Base-by-base conservation (phyloP, 2,329 filamentous ascomycete species). In the Arthrobotrys musiformis region DNA sequence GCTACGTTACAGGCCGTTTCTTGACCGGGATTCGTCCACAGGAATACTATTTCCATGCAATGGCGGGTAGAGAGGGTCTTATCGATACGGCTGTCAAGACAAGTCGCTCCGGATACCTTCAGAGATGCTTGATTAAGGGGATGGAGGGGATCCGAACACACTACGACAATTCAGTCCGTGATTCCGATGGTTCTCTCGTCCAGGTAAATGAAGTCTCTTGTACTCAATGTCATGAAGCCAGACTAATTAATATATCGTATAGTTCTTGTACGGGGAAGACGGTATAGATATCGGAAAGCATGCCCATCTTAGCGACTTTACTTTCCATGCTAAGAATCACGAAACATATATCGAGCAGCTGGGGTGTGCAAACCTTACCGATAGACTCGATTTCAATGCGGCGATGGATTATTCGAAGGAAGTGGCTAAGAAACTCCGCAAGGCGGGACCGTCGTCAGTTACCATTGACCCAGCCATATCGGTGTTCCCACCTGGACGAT, bases 71-170 rank as follows among this genome's bases (percentile, higher is more conserved):
- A 85, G 96, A 99, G 87, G 95, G 95, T 86, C 86, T 99, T 79
- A 99, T 99, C 82, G 95, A 99, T 88, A 99, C 95, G 19, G 95
- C 95, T 79, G 95, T 99, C 83, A 99, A 99, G 85, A 99, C 95
- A 0, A 97, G 94, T 8, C 91, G 95, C 82, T 98, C 95, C 28
- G 96, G 95, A 77, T 99, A 99, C 82, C 86, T 99, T 62, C 95
- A 99, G 83, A 89, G 96, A 82, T 99, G 95, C 87, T 88, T 99
- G 79, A 96, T 99, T 85, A 99, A 99, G 86, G 95, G 95, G 78
- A 96, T 99, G 92, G 95, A 99, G 84, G 95, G 95, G 2, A 87
- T 98, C 48, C 91, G 90, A 81, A 93, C 97, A 1, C 90, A 94
- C 78, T 98, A 99, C 83, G 95, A 99, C 82, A 94, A 91, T 7